Base-by-base conservation (phyloP, 768 basidiomycete species). In the Suillus paluster region DNA sequence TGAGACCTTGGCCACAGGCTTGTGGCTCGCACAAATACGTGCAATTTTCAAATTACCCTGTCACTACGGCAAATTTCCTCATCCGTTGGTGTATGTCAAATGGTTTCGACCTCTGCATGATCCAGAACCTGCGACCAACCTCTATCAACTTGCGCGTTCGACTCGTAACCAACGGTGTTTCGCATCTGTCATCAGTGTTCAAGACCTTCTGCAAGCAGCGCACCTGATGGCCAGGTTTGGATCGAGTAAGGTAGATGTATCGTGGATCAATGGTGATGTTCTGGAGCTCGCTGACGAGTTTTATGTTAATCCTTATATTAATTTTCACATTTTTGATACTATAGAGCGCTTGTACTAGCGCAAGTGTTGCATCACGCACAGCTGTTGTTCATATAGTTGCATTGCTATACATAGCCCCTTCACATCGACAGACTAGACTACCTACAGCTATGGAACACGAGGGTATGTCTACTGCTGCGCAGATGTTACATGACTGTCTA, bases 21-120 rank as follows among this genome's bases (percentile, higher is more conserved):
- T n/a, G n/a, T n/a, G n/a, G n/a, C n/a, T n/a, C n/a, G n/a, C 70
- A 1, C 71, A 72, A 57, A 67, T 75, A 7, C 60, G 63, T 12
- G 68, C 61, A 10, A 71, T 77, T n/a, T 77, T 77, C 48, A 44
- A 60, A 34, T 63, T 75, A 4, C 73, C 70, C 4, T 6, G 25
- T 0, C 41, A 67, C 10, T 70, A 62, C 14, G 54, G 57, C 0
- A 1, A 34, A 4, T 61, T 64, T 7, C 53, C 60, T 0, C 63
- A 71, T 15, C 70, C 67, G 0, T 60, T 76, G 4, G 71, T 64
- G 0, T 74, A 74, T 48, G 53, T 75, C 14, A 67, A 75, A 34
- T 74, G 69, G 70, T 73, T 70, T 39, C 68, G 60, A 7, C 50
- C 64, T 3, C 57, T 72, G 39, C 33, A n/a, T 25, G 30, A 30